Base-by-base conservation (phyloP, 2,329 filamentous ascomycete genomes). In the Penicillium frequentans region DNA sequence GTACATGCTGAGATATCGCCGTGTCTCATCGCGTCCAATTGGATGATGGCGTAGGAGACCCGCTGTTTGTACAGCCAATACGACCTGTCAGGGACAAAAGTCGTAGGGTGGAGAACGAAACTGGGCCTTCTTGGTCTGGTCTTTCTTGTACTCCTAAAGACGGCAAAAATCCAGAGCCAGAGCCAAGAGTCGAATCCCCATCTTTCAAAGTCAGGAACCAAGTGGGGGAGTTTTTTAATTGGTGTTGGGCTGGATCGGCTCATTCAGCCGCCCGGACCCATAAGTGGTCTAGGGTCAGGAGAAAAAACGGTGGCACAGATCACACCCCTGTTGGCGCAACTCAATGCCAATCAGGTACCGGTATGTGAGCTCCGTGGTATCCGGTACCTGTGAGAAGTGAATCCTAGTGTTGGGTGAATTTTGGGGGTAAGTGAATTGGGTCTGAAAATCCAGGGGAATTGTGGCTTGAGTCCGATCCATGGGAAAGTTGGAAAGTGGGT, bases 321-420 rank as follows among this genome's bases (percentile, higher is more conserved):
- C n/a, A 45, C 10, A 8, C 49, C 35, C 33, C 57, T 58, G 55
- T 29, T 42, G 57, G 54, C 54, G 23, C 49, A 55, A 57, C 37
- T 49, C 26, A 21, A 49, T 57, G 13, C 58, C 58, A 63, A 63
- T 60, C 58, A 63, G 42, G 3, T 9, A 19, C 44, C 19, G 39
- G 16, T 13, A 11, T 46, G 37, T 16, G 13, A 35, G 39, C 21
- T 50, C 60, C 57, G 57, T 47, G 24, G 39, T 19, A n/a, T 56
- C 59, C 58, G 55, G 60, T 55, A 57, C 59, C 54, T 49, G 50
- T n/a, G 21, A 19, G n/a, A 14, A 49, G 29, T 9, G 16, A 16
- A n/a, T 3, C 3, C 24, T 26, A 29, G 19, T 31, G 19, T 19
- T 19, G 14, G n/a, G n/a, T 33, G 27, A 33, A 19, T 31, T 19